phyloP scores from a whole-genome alignment of 495 filamentous ascomycete species.

The Rostrohypoxylon terebratum region DNA sequence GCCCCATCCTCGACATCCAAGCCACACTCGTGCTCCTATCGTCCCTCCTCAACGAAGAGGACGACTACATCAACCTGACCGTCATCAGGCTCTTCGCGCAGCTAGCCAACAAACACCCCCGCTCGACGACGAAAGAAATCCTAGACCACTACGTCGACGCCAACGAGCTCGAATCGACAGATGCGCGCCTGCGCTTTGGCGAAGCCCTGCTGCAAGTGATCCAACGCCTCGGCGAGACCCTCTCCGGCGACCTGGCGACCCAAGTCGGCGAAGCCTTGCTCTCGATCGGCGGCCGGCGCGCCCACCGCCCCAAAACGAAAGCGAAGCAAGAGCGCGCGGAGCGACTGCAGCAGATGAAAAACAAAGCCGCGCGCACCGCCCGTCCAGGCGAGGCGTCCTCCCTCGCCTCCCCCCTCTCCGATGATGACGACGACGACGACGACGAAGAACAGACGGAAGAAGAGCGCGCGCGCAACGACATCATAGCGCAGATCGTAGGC shows the following conservation, averaged over 20 bases:
- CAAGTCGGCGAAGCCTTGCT: constrained; percentile 72
- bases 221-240: constrained; percentile 71
- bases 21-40: constrained; percentile 74
- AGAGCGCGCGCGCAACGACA: constrained; percentile 62
- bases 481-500: constrained; percentile 72
- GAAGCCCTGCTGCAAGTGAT: constrained; percentile 78
- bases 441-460: constrained; percentile 61
- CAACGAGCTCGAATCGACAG: constrained; percentile 67
- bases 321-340: constrained; percentile 63
- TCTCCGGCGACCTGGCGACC: constrained; percentile 68
- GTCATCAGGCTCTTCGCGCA: constrained; percentile 75
- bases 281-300: constrained; percentile 72
- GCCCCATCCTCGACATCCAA: constrained; percentile 76
- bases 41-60: constrained; percentile 73
- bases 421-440: constrained; percentile 61
- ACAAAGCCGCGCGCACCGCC: constrained; percentile 64
- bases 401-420: too few species aligned
- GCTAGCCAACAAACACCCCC: constrained; percentile 73
- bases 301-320: constrained; percentile 66
- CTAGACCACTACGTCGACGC: constrained; percentile 77
- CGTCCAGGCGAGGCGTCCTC: constrained; percentile 65
- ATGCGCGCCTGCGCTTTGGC: constrained; percentile 77
- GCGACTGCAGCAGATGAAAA: constrained; percentile 57
- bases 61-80: constrained; percentile 81
- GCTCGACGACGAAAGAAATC: constrained; percentile 71